Conservation (phyloP, 345 rosid genomes). For the Melastoma malabathricum region DNA sequence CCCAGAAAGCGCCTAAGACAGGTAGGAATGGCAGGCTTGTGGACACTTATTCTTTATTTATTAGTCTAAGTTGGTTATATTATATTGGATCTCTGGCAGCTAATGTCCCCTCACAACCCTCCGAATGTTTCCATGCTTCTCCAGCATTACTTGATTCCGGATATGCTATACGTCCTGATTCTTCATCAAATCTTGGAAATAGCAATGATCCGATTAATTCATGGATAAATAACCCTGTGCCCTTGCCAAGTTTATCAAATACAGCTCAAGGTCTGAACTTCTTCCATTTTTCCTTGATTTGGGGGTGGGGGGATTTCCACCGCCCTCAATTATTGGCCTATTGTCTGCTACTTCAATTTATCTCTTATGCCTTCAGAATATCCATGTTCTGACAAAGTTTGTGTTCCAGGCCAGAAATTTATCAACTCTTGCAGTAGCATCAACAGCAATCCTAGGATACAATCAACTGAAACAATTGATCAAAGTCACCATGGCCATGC, state of each 20-base stretch:
- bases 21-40: conserved; percentile 18
- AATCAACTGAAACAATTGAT: conserved; percentile 24
- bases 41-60: too few species aligned
- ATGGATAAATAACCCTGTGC: conserved; percentile 34
- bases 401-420: conserved; percentile 18
- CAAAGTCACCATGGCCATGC: conserved; percentile 39
- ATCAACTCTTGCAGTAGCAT: conserved; percentile 50
- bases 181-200: conserved; percentile 40
- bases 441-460: conserved; percentile 47
- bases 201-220: conserved; percentile 30
- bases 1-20: conserved; percentile 68
- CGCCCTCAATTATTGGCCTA: too few species aligned
- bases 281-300: too few species aligned
- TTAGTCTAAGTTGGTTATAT: too few species aligned
- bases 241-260: conserved; percentile 28
- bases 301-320: too few species aligned
- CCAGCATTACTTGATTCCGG: conserved; percentile 33
- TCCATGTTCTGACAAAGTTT: neutral
- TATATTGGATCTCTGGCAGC: conserved; percentile 14
- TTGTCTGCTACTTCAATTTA: neutral
- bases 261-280: conserved; percentile 28
- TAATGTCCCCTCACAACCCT: conserved; percentile 25
- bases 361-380: neutral
- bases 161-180: conserved; percentile 35
- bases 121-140: conserved; percentile 35